Percentiles rank a stretch among this genome's conserved stretches.
Evolutionary conservation across 2,329 filamentous ascomycete species (phyloP).

Genomic region (Erysiphe pulchra): DNA sequence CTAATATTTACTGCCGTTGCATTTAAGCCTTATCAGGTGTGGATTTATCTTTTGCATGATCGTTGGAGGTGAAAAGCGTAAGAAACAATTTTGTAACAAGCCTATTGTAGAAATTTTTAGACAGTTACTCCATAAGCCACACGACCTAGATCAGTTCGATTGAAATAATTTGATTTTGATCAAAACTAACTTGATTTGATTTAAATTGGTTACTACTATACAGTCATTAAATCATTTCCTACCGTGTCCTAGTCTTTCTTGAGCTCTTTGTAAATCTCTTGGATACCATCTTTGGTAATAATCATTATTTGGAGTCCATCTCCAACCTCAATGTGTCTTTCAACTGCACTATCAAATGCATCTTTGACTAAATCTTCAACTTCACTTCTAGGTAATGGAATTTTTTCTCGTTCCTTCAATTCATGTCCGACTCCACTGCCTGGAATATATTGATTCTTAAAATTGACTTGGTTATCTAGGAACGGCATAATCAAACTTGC

Average conservation of each 20-base stretch:
- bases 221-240: not conserved
- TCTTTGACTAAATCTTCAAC: slow-evolving; percentile 83
- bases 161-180: too few species aligned
- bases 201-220: too few species aligned
- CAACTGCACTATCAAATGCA: slow-evolving; percentile 91
- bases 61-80: too few species aligned
- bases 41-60: too few species aligned
- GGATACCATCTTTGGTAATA: slow-evolving; percentile 66
- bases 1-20: too few species aligned
- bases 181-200: too few species aligned
- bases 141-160: too few species aligned
- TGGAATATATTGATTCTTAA: slow-evolving; percentile 93
- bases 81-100: too few species aligned
- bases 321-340: slow-evolving; percentile 97
- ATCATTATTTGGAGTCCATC: slow-evolving; percentile 90
- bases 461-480: slow-evolving; percentile 97
- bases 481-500: slow-evolving; percentile 96
- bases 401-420: slow-evolving; percentile 42
- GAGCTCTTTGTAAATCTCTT: slow-evolving; percentile 60
- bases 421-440: slow-evolving; percentile 65
- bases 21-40: too few species aligned
- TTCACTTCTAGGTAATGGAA: slow-evolving; percentile 42
- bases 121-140: too few species aligned
- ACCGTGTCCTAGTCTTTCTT: slow-evolving; percentile 51
- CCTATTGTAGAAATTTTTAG: too few species aligned